Evolutionary conservation across 2,329 filamentous ascomycete genomes (phyloP).

Genomic region (Fusarium subtropicale): DNA sequence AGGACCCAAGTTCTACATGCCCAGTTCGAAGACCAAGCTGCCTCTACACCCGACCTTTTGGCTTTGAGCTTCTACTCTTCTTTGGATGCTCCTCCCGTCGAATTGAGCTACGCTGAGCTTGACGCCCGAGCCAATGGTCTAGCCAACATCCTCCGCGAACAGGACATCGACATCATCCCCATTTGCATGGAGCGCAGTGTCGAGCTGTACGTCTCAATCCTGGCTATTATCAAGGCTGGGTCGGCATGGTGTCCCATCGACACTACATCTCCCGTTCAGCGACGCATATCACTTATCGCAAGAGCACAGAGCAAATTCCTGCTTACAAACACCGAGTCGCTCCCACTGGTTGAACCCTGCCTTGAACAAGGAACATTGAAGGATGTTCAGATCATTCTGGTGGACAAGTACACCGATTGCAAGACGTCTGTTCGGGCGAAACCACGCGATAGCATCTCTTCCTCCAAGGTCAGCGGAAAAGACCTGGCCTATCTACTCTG

Average conservation of each 20-base stretch:
- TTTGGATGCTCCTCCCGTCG: background rate
- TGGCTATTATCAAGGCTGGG: conserved; percentile 28
- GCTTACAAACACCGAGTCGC: conserved; percentile 10
- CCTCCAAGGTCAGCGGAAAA: background rate
- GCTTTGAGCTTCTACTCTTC: conserved; percentile 24
- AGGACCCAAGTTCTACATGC: conserved; percentile 9
- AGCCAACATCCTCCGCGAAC: conserved; percentile 7
- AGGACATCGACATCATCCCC: conserved; percentile 22
- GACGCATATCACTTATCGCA: conserved; percentile 27
- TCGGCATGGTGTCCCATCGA: conserved; percentile 33
- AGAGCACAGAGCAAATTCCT: conserved; percentile 25
- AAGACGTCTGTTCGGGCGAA: background rate
- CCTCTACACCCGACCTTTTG: background rate
- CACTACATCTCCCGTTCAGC: conserved; percentile 18
- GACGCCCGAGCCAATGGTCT: conserved; percentile 23
- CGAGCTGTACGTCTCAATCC: conserved; percentile 21
- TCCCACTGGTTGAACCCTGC: conserved; percentile 10
- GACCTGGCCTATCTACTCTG: conserved; percentile 25
- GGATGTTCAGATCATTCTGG: conserved; percentile 16
- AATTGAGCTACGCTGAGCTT: conserved; percentile 24
- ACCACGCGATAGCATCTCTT: background rate
- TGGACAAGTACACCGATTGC: conserved; percentile 9
- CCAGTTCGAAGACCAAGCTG: conserved; percentile 29
- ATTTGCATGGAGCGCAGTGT: conserved; percentile 22
- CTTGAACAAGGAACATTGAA: conserved; percentile 5